A percentile compares a stretch with the other conserved stretches of the same genome.
These are phyloP conservation scores for Boletus pseudopeckii DNA, from an alignment of 768 basidiomycete genomes.

Conservation along the genomic window DNA sequence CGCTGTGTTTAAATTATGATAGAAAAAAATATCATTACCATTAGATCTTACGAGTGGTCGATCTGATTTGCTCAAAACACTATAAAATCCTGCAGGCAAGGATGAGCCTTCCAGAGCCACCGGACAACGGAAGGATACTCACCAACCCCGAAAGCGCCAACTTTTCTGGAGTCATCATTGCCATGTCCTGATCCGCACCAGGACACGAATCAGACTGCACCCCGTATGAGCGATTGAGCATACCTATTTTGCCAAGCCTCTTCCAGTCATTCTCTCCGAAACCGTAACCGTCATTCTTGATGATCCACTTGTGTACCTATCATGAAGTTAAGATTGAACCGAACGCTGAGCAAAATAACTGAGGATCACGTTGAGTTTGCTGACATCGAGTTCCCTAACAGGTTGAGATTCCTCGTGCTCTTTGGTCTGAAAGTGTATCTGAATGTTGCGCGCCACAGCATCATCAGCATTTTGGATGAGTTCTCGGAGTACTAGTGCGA, in stretches of 20 bases:
- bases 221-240: background rate
- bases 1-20: background rate
- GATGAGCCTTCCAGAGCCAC: background rate
- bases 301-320: slow-evolving; percentile 10
- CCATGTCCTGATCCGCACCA: slow-evolving; percentile 3
- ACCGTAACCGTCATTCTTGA: slow-evolving; percentile 4
- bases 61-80: slow-evolving; percentile 13
- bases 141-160: slow-evolving; percentile 16
- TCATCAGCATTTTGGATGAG: too few relatives aligned
- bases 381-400: background rate
- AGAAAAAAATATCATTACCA: background rate
- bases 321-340: background rate
- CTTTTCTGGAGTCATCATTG: slow-evolving; percentile 3
- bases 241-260: slow-evolving; percentile 15
- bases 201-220: background rate
- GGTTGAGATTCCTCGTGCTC: too few relatives aligned
- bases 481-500: too few relatives aligned
- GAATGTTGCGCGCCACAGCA: too few relatives aligned
- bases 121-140: background rate
- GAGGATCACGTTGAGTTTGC: background rate
- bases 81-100: slow-evolving; percentile 10
- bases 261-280: slow-evolving; percentile 6
- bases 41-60: slow-evolving; percentile 7
- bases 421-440: too few relatives aligned
- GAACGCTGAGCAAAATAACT: background rate